Base-by-base conservation (phyloP, 1,284 basidiomycete genomes). In the Pseudozyma sp. region DNA sequence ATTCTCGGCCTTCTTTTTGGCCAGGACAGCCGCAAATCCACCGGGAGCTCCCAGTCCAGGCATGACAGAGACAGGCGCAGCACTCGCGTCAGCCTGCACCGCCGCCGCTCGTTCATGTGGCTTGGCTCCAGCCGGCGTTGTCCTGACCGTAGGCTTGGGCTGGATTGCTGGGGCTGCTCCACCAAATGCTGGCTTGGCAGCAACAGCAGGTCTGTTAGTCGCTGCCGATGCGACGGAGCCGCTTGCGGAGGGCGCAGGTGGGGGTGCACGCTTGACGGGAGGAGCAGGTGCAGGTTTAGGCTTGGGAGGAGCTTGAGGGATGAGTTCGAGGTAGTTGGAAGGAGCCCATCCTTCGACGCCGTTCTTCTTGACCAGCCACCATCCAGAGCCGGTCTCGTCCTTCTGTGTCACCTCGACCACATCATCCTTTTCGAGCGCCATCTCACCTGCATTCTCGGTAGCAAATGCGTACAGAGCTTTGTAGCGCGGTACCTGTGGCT, bases 301-400 rank as follows among this genome's bases (percentile, higher is more conserved):
- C 76, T 66, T 86, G 0, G 93, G 91, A 0, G 89, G 88, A 8
- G 93, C 90, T 0, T 92, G 89, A 0, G 90, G 87, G 19, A 90
- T 88, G 18, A 72, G 58, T 55, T 86, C 87, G 70, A 87, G 94
- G 93, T 65, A 97, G 97, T 82, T 98, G 94, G 88, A 93, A 92
- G 89, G 95, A 16, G 95, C 93, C 95, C 95, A 99, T 14, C 94
- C 96, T 85, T 98, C 94, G 21, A 87, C 86, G 0, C 89, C 90
- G 60, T 89, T 89, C 86, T 93, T 95, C 88, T 92, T 93, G 54
- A 98, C 92, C 47, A 98, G 88, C 95, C 96, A 98, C 96, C 96
- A 99, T 1, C 89, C 87, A 31, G 71, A 72, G 11, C 68, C 73
- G 16, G 59, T 77, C 34, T 71, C 61, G 92, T 97, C 94, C 87